phyloP scores from a whole-genome alignment of 352 stramenopile species.

The Peronospora destructor region DNA sequence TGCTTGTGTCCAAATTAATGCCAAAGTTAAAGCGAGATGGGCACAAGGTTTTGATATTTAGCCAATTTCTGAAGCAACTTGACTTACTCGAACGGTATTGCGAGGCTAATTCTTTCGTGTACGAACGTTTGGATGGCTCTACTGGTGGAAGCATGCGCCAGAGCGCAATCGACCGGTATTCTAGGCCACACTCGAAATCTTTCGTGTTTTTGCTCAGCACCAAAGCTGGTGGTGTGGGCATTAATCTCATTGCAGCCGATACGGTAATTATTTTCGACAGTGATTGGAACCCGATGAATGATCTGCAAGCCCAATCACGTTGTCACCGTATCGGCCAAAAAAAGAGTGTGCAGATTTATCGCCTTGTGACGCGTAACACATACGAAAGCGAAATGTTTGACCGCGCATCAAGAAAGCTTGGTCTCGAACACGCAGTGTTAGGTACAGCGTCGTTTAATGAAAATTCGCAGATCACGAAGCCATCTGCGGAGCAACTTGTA shows the following conservation, averaged over 20 bases:
- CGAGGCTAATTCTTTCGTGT: conserved; percentile 82
- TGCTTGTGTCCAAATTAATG: conserved; percentile 86
- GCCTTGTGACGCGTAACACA: conserved; percentile 96
- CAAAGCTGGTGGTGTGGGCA: conserved; percentile 95
- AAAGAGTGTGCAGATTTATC: conserved; percentile 96
- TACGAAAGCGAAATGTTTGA: conserved; percentile 99
- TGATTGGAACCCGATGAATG: conserved; percentile 99
- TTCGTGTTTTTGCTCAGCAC: conserved; percentile 99
- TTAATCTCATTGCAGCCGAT: conserved; percentile 97
- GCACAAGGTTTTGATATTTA: conserved; percentile 94
- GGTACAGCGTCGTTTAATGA: conserved; percentile 90
- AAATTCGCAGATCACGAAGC: conserved; percentile 79
- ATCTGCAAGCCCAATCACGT: conserved; percentile 82
- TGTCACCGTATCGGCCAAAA: conserved; percentile 99
- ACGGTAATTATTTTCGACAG: conserved; percentile 99
- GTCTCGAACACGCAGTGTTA: conserved; percentile 97
- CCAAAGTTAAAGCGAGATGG: conserved; percentile 89
- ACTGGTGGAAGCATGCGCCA: conserved; percentile 86
- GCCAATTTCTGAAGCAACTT: conserved; percentile 91
- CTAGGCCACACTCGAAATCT: conserved; percentile 89
- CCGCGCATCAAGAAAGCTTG: conserved; percentile 95
- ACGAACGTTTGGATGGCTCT: conserved; percentile 87
- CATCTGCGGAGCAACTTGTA: conserved; percentile 91
- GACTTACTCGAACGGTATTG: conserved; percentile 93
- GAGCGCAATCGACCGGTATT: conserved; percentile 95